These are phyloP conservation scores for Calonectria pseudoturangicola DNA, from an alignment of 2,329 filamentous ascomycete species.

Conservation along the genomic window DNA sequence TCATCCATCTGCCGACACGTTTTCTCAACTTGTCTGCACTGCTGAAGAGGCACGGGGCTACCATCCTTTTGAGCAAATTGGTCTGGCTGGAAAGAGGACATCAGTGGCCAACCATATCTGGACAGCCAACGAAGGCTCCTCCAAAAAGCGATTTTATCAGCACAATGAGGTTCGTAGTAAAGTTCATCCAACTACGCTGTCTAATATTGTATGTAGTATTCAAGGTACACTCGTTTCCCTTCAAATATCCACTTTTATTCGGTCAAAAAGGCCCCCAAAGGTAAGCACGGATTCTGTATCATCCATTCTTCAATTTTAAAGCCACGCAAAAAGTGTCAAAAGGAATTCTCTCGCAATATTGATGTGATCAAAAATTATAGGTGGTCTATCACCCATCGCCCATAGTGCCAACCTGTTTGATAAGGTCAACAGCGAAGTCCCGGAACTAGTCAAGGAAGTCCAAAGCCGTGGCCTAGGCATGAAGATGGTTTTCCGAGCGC, in stretches of 20 bases:
- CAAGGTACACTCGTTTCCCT: conserved; percentile 42
- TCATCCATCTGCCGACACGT: conserved; percentile 39
- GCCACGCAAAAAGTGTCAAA: neutral
- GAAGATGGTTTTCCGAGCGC: conserved; percentile 42
- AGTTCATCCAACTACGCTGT: fast-evolving
- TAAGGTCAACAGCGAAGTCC: conserved; percentile 35
- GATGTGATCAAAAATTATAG: neutral
- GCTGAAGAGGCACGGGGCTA: conserved; percentile 38
- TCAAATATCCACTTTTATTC: conserved; percentile 45
- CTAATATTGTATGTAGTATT: conserved; percentile 13
- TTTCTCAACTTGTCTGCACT: conserved; percentile 35
- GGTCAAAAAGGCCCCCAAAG: conserved; percentile 42
- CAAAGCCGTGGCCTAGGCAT: conserved; percentile 35
- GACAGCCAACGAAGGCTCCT: conserved; percentile 43
- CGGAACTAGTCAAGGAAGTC: conserved; percentile 35
- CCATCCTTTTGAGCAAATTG: conserved; percentile 41
- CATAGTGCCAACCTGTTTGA: conserved; percentile 41
- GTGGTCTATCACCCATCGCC: conserved; percentile 38
- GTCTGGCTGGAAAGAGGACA: conserved; percentile 40
- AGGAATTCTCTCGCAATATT: neutral
- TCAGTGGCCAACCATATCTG: conserved; percentile 35
- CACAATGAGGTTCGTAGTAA: conserved; percentile 40
- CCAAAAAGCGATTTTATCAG: conserved; percentile 41
- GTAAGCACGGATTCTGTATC: neutral
- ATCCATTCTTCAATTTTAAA: neutral